Conservation (phyloP, 495 filamentous ascomycete species). For the Penicillium salamii region DNA sequence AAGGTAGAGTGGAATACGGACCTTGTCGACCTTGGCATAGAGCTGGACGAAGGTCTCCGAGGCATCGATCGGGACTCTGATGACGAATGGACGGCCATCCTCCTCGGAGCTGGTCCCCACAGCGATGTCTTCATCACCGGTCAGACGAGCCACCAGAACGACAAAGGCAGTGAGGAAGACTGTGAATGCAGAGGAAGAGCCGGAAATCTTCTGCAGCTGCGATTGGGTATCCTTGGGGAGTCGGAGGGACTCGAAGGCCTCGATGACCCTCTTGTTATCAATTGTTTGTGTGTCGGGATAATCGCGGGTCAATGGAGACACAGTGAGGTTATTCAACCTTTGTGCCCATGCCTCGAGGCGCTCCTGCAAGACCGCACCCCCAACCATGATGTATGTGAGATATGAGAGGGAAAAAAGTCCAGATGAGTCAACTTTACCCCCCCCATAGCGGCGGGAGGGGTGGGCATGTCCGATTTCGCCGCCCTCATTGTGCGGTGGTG, state of each 20-base stretch:
- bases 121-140: constrained; percentile 53
- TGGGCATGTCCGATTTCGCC: constrained; percentile 29
- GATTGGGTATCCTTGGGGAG: constrained; percentile 35
- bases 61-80: constrained; percentile 40
- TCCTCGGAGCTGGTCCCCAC: constrained; percentile 45
- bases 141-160: constrained; percentile 47
- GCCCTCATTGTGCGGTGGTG: constrained; percentile 3
- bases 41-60: constrained; percentile 43
- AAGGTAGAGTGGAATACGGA: constrained; percentile 14
- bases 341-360: constrained; percentile 50
- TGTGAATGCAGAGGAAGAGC: constrained; percentile 41
- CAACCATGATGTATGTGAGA: constrained; percentile 33
- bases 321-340: constrained; percentile 46
- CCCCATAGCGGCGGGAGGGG: constrained; percentile 14
- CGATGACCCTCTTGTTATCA: constrained; percentile 41
- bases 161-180: constrained; percentile 47
- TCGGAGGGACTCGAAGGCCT: constrained; percentile 47
- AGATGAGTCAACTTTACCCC: constrained; percentile 21
- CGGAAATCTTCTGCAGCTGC: constrained; percentile 42
- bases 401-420: constrained; percentile 11
- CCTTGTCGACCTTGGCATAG: constrained; percentile 46
- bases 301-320: constrained; percentile 49
- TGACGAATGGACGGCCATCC: constrained; percentile 48
- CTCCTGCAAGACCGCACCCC: constrained; percentile 35
- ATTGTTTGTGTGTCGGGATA: constrained; percentile 43